Conservation (phyloP, 129 eudicot genomes). For the Flaveria bidentis region DNA sequence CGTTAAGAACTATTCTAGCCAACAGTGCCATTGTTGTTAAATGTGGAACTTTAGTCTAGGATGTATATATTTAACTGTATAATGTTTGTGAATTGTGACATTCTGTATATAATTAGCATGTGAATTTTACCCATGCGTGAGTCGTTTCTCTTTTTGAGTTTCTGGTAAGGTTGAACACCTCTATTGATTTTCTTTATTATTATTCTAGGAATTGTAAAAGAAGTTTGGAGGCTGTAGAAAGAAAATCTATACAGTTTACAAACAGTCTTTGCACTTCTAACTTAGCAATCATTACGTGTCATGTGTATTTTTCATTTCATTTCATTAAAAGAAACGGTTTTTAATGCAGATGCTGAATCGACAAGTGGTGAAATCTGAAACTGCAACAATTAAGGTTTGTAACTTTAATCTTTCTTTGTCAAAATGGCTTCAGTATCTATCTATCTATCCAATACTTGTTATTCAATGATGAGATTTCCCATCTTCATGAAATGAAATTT, state of each 20-base stretch:
- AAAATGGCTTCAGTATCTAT: constrained; percentile 5
- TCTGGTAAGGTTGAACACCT: not conserved
- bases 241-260: too few species aligned
- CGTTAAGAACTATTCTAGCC: not conserved
- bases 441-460: not conserved
- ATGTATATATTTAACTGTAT: constrained; percentile 5
- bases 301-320: not conserved
- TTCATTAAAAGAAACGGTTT: constrained; percentile 3
- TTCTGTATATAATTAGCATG: not conserved
- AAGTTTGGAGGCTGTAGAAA: too few species aligned
- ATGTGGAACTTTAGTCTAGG: constrained; percentile 2
- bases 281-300: not conserved
- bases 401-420: not conserved
- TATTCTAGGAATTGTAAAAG: constrained; percentile 1
- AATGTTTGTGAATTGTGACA: not conserved
- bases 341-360: constrained; percentile 83
- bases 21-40: not conserved
- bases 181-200: constrained; percentile 10
- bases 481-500: not conserved
- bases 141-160: not conserved
- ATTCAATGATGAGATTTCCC: not conserved
- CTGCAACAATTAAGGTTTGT: constrained; percentile 86
- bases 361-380: constrained; percentile 90
- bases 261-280: constrained; percentile 9
- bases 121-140: not conserved